Evolutionary conservation across 2,329 filamentous ascomycete genomes (phyloP), one percentile per base, ranked within the genome.

Genomic region (Sporothrix humicola): DNA sequence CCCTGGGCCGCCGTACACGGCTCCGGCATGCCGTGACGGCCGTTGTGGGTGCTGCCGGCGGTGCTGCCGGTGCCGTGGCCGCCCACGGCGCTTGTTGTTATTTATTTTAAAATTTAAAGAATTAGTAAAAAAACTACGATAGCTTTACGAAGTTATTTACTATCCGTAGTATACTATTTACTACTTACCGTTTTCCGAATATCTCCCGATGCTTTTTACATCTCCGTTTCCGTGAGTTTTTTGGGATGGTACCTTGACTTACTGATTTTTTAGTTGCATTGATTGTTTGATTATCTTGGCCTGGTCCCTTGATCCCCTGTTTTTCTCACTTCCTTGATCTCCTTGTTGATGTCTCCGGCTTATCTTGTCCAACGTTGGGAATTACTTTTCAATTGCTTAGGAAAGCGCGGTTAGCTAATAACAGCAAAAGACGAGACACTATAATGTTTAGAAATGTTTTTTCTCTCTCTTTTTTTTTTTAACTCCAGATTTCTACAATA

Each of bases 271-370:
- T 2, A 37, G 31, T 3, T 37, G 31, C 5, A 37, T 37, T 37
- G 31, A 37, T 37, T 37, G 31, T 3, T 3, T 37, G 31, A 37
- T 37, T 37, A 37, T 37, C 31, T 37, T 37, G 17, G 5, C 50
- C 15, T 46, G 37, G 37, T 46, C 31, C 37, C 37, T 6, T 23
- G 59, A 23, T 15, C 37, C 37, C 37, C 13, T 23, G 59, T 46
- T 46, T 65, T 63, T 17, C 17, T 23, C 59, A 46, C 59, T 50
- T 61, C 17, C 26, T 61, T 61, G 23, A 31, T 59, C 23, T 56
- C 56, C 56, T 37, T 3, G 26, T 26, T 26, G 23, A 26, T 26
- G 23, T 26, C 23, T 26, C 23, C 23, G 23, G 23, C 23, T 37
- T 3, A 37, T 37, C 31, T 37, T 37, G 31, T 37, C 31, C 2